Percentiles rank a stretch among this genome's conserved stretches.
These are phyloP conservation scores for Oryza glaberrima DNA, from an alignment of 176 grass and related monocot genomes.

Conservation along the genomic window DNA sequence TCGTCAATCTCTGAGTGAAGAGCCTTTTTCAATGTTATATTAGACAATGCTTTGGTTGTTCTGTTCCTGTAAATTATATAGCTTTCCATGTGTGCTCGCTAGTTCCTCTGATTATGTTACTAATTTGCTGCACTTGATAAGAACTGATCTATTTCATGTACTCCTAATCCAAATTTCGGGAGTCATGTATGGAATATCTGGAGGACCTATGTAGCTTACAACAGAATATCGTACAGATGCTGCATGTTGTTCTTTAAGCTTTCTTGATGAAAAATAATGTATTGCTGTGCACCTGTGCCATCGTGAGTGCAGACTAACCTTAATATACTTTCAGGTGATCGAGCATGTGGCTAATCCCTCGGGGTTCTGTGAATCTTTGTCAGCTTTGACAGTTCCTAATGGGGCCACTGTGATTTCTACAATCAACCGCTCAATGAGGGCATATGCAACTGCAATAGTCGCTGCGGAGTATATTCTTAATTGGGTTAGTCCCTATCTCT, in stretches of 20 bases:
- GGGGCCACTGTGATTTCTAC: slow-evolving; percentile 86
- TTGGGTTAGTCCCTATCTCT: slow-evolving; percentile 61
- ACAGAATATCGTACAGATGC: slow-evolving; percentile 6
- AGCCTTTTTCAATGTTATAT: background rate
- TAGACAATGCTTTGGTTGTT: background rate
- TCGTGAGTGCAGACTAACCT: slow-evolving; percentile 8
- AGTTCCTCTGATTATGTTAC: background rate
- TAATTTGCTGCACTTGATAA: background rate
- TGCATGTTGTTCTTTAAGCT: background rate
- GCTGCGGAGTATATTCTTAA: slow-evolving; percentile 90
- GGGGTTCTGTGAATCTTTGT: slow-evolving; percentile 86
- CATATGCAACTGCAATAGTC: slow-evolving; percentile 87
- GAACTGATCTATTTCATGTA: background rate
- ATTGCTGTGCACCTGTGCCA: background rate
- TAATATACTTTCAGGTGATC: slow-evolving; percentile 77
- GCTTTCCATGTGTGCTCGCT: background rate
- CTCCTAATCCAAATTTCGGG: background rate
- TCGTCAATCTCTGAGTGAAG: background rate
- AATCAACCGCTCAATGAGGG: slow-evolving; percentile 91
- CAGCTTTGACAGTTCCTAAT: slow-evolving; percentile 65
- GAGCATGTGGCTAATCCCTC: slow-evolving; percentile 82
- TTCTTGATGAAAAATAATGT: slow-evolving; percentile 25
- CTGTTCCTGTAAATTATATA: background rate
- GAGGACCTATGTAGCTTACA: background rate
- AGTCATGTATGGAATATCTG: slow-evolving; percentile 13